These are phyloP conservation scores for Pestalotiopsis sp. DNA, from an alignment of 2,329 filamentous ascomycete genomes.

Conservation along the genomic window DNA sequence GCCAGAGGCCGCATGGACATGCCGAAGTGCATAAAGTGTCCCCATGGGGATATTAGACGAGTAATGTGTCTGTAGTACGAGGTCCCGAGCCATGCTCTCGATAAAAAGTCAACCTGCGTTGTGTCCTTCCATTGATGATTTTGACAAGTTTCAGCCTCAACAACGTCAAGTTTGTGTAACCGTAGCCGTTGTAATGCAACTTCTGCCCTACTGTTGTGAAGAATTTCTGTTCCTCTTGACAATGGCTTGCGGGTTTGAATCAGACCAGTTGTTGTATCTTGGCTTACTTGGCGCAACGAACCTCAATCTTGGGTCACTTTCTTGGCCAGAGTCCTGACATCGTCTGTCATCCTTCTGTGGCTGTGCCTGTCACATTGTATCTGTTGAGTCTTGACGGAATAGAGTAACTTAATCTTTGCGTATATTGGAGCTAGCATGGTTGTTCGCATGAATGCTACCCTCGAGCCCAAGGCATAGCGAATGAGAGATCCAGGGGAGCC, in stretches of 20 bases:
- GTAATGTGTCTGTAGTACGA: neutral
- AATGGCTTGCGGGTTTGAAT: neutral
- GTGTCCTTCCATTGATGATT: too few relatives aligned
- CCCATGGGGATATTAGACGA: slow-evolving; percentile 4
- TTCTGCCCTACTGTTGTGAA: slow-evolving; percentile 9
- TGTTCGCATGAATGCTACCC: neutral
- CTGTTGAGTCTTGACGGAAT: neutral
- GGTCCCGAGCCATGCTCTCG: neutral
- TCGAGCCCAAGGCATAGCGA: neutral
- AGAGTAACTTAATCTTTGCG: neutral
- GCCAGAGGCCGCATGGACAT: neutral
- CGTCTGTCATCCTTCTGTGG: neutral
- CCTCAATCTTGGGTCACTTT: neutral
- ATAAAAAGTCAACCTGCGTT: too few relatives aligned
- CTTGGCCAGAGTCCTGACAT: neutral
- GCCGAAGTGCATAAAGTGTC: slow-evolving; percentile 8
- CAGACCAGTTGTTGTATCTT: neutral
- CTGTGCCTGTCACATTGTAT: neutral
- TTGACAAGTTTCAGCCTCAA: neutral
- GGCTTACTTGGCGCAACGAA: neutral
- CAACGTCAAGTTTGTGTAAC: neutral
- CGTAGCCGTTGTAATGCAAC: neutral
- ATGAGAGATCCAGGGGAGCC: neutral
- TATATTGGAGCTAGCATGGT: neutral
- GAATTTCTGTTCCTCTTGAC: neutral